Evolutionary conservation across 352 stramenopile species (phyloP), one percentile per base, ranked within the genome.

Genomic region (Nothophytophthora sp.): DNA sequence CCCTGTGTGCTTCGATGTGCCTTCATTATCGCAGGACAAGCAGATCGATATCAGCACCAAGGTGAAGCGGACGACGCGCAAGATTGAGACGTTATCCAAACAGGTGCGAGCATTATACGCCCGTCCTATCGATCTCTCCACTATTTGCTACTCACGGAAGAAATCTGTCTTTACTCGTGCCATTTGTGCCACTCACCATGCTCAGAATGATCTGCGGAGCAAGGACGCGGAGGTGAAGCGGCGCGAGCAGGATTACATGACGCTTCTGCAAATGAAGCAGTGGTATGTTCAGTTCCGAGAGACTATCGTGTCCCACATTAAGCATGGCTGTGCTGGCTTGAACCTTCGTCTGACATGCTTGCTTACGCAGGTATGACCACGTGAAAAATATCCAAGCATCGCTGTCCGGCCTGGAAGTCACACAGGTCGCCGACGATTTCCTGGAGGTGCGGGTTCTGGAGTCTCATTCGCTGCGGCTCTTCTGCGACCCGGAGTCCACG

Each of bases 191-290:
- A 0, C n/a, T n/a, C n/a, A n/a, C 18, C 9, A 45, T 47, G 35
- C 25, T 8, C 15, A 88, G 71, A 91, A 89, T 45, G 76, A 87
- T 22, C 28, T 82, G 18, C 70, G 66, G 9, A 91, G 76, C 63
- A 85, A 81, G 23, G 78, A 91, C 29, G 55, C 83, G 2, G 70
- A 89, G 28, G 72, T 82, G 19, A 89, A 92, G 68, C 73, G 86
- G 45, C 74, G 76, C 27, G 76, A 92, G 39, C 74, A 89, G 25
- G 76, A 92, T 36, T 88, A 74, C 44, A 74, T 76, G 37, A 73
- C 75, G 23, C 61, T 92, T 2, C 70, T 82, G 41, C 73, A 85
- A 54, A 92, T 92, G 79, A 79, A 88, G 50, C 55, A 85, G 24
- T 90, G 81, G 81, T 92, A 44, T 20, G 56, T 54, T 18, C 13